These are phyloP conservation scores for Lecanicillium sp. DNA, from an alignment of 2,329 filamentous ascomycete species.

Conservation along the genomic window DNA sequence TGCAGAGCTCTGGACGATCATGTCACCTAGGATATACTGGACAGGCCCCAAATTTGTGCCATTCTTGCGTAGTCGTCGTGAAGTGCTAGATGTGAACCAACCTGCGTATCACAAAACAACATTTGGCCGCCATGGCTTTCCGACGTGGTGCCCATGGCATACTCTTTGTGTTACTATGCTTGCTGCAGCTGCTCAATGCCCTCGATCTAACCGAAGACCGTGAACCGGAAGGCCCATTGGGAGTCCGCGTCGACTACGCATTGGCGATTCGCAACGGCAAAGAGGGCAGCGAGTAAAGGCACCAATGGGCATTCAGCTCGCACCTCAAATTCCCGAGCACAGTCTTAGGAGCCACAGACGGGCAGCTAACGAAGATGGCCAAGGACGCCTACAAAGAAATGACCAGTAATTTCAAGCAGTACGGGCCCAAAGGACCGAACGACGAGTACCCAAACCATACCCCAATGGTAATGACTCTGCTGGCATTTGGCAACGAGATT, in stretches of 20 bases:
- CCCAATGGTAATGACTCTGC: conserved; percentile 2
- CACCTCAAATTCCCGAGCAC: not conserved
- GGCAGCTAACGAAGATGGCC: conserved; percentile 6
- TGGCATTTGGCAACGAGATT: conserved; percentile 7
- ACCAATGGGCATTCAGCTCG: not conserved
- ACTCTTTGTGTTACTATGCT: too few species aligned
- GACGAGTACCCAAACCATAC: not conserved
- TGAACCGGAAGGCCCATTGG: not conserved
- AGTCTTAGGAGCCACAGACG: not conserved
- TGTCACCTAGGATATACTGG: too few species aligned
- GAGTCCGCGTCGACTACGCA: conserved; percentile 1
- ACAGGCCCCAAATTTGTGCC: too few species aligned
- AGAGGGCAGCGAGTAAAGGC: not conserved
- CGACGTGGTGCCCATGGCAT: too few species aligned
- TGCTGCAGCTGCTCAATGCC: not conserved
- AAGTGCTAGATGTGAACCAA: too few species aligned
- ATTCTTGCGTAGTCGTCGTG: too few species aligned
- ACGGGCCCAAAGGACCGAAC: not conserved
- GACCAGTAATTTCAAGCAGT: not conserved
- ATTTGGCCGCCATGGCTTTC: too few species aligned
- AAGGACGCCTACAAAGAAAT: conserved; percentile 6
- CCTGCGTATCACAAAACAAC: too few species aligned
- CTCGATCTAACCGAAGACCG: not conserved
- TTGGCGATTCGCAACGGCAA: not conserved
- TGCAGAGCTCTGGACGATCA: too few species aligned